These are phyloP conservation scores for Torulaspora maleeae DNA, from an alignment of 805 yeast species.

Conservation along the genomic window DNA sequence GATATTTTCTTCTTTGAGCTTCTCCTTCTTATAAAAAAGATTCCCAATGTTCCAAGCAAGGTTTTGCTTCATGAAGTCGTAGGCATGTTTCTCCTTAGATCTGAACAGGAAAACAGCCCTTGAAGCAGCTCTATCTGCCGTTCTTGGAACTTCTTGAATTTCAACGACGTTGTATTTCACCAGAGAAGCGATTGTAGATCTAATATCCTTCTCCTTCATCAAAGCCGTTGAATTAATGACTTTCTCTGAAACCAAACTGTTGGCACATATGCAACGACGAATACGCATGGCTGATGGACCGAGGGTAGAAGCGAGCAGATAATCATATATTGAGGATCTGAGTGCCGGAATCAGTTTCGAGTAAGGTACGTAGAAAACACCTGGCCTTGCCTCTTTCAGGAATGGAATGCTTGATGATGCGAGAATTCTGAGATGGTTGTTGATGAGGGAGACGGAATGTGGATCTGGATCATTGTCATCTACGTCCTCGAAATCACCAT, in stretches of 20 bases:
- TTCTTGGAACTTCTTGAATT: slow-evolving; percentile 89
- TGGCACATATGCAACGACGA: slow-evolving; percentile 66
- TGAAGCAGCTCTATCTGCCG: slow-evolving; percentile 86
- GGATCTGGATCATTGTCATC: slow-evolving; percentile 36
- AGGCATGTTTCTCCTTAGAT: slow-evolving; percentile 52
- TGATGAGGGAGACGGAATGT: slow-evolving; percentile 38
- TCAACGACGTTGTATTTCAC: slow-evolving; percentile 70
- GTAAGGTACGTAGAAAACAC: slow-evolving; percentile 59
- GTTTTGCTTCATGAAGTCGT: slow-evolving; percentile 44
- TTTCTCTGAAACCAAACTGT: slow-evolving; percentile 79
- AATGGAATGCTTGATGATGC: slow-evolving; percentile 51
- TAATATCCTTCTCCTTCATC: slow-evolving; percentile 69
- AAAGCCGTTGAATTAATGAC: slow-evolving; percentile 68
- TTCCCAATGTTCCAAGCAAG: slow-evolving; percentile 44
- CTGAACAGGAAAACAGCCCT: slow-evolving; percentile 82
- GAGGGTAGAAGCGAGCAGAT: slow-evolving; percentile 53
- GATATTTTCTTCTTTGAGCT: slow-evolving; percentile 53
- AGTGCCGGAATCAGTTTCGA: slow-evolving; percentile 44
- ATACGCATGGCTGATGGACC: slow-evolving; percentile 69
- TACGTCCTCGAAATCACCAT: slow-evolving; percentile 32
- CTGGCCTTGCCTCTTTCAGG: slow-evolving; percentile 52
- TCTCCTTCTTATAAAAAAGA: slow-evolving; percentile 50
- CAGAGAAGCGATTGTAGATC: slow-evolving; percentile 64
- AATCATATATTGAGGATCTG: slow-evolving; percentile 50
- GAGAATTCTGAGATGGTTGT: slow-evolving; percentile 66